These are phyloP conservation scores for Floccularia luteovirens DNA, from an alignment of 768 basidiomycete species.

Conservation along the genomic window DNA sequence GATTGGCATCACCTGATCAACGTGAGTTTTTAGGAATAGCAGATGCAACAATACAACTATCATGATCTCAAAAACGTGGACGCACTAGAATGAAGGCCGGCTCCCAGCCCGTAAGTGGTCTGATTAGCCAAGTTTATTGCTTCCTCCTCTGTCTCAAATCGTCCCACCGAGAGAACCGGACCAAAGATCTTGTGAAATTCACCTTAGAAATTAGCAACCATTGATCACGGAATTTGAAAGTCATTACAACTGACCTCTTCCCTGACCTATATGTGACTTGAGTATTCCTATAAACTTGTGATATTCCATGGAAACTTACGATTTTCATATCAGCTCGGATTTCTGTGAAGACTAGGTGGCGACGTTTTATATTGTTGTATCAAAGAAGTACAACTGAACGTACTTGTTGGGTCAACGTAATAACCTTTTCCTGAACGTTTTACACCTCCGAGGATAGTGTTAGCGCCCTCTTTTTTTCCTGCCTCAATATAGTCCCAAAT, in stretches of 20 bases:
- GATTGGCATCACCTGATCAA: slow-evolving; percentile 79
- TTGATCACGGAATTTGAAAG: slow-evolving; percentile 2
- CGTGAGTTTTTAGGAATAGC: slow-evolving; percentile 6
- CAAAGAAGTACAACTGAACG: slow-evolving; percentile 16
- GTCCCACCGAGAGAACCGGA: slow-evolving; percentile 79
- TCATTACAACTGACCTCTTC: slow-evolving; percentile 47
- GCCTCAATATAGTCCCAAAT: slow-evolving; percentile 85
- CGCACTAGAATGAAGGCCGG: slow-evolving; percentile 83
- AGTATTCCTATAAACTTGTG: slow-evolving; percentile 3
- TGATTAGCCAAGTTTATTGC: slow-evolving; percentile 81
- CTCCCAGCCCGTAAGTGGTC: slow-evolving; percentile 86
- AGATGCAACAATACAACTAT: background rate
- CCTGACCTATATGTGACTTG: slow-evolving; percentile 33
- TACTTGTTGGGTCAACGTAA: slow-evolving; percentile 86
- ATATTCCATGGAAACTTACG: slow-evolving; percentile 31
- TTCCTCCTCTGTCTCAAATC: slow-evolving; percentile 84
- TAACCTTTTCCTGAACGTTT: slow-evolving; percentile 74
- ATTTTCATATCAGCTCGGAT: slow-evolving; percentile 80
- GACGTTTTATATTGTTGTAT: background rate
- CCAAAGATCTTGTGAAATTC: slow-evolving; percentile 71
- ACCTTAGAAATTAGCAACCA: slow-evolving; percentile 4
- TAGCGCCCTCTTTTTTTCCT: slow-evolving; percentile 82
- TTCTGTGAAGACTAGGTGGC: slow-evolving; percentile 66
- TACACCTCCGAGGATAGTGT: slow-evolving; percentile 68
- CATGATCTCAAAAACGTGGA: slow-evolving; percentile 5